Conservation (phyloP, 495 filamentous ascomycete species). For the Daldinia caldariorum region DNA sequence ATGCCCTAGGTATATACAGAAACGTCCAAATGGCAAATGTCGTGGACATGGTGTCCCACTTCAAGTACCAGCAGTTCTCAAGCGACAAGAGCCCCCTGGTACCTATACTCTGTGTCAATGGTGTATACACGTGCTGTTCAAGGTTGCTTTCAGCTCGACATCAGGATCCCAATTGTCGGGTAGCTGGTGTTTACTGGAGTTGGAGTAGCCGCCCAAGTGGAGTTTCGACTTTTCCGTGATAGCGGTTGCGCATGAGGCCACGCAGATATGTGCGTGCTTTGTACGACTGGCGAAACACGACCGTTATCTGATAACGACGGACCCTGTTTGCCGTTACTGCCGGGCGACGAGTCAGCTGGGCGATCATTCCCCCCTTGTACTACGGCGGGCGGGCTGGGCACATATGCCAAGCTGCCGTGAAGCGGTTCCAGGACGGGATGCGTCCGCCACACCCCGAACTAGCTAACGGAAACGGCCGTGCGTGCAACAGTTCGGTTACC, state of each 20-base stretch:
- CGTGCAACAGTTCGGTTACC: neutral
- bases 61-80: conserved; percentile 14
- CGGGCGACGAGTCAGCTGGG: conserved; percentile 28
- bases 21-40: conserved; percentile 10
- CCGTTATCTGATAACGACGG: conserved; percentile 15
- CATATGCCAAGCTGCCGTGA: conserved; percentile 9
- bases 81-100: neutral
- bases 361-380: neutral
- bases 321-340: conserved; percentile 22
- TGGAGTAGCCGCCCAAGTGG: conserved; percentile 1
- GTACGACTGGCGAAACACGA: conserved; percentile 20
- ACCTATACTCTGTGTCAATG: conserved; percentile 12
- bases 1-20: conserved; percentile 31
- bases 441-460: neutral
- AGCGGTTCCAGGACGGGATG: neutral
- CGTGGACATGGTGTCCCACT: conserved; percentile 14
- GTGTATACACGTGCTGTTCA: conserved; percentile 27
- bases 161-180: conserved; percentile 12
- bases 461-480: neutral
- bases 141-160: conserved; percentile 13
- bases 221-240: conserved; percentile 2
- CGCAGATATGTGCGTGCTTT: conserved; percentile 32
- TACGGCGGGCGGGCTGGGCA: conserved; percentile 6
- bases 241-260: conserved; percentile 21
- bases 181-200: conserved; percentile 14